Evolutionary conservation across 176 grass and related monocot genomes (phyloP), one percentile per base, ranked within the genome.

Genomic region (Rhynchospora pubera): DNA sequence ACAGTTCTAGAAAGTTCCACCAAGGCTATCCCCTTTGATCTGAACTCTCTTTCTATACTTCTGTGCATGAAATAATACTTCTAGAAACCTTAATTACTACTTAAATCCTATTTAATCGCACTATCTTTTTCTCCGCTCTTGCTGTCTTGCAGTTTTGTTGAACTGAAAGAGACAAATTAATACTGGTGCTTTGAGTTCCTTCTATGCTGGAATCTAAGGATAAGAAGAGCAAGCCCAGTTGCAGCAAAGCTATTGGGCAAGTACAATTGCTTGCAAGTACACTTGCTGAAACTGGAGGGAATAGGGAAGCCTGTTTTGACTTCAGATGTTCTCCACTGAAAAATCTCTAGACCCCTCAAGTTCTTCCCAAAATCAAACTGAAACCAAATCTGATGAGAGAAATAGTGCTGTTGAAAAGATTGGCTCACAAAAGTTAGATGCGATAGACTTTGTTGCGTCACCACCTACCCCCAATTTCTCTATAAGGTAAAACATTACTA

Each of bases 321-420:
- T 82, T 88, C 89, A 93, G 91, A 99, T 99, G 96, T 93, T 95
- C 92, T 91, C 96, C 86, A 87, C 80, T 90, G 86, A 91, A 80
- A 48, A 82, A 19, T 64, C 86, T 91, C 87, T 91, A 83, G 92
- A 86, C 76, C 87, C 89, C 77, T 69, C 85, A 87, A 97, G 85
- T 89, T 85, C 79, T 67, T 67, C 79, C 19, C 79, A 42, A 65
- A 82, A 82, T 62, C 79, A 78, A 77, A 42, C 63, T 62, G 71
- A 64, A 83, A 28, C 78, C 45, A 86, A 64, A 64, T 62, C 79
- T 86, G 71, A 89, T 89, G 84, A 83, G 71, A 83, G 28, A 46
- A 82, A 65, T 84, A 72, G 74, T 85, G 84, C 56, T 34, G 58
- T 39, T 57, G 58, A 65, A 85, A 89, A 70, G 62, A 83, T 77